These are phyloP conservation scores for Exophiala sp. DNA, from an alignment of 2,329 filamentous ascomycete genomes.

Conservation along the genomic window DNA sequence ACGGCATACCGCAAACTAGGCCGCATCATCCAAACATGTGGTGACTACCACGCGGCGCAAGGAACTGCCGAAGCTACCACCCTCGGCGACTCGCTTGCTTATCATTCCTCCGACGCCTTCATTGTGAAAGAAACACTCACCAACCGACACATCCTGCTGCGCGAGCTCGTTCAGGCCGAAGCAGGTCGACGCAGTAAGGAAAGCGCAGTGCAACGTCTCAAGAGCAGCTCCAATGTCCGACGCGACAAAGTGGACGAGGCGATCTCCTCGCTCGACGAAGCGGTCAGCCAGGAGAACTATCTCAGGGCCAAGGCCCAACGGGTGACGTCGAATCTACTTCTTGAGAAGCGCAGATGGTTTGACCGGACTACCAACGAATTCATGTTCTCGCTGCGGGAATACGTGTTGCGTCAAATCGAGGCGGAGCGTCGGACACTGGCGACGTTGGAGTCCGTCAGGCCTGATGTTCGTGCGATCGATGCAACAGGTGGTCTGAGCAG, in stretches of 20 bases:
- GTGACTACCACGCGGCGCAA: conserved; percentile 93
- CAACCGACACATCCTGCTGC: conserved; percentile 92
- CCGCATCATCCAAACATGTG: conserved; percentile 86
- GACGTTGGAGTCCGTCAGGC: conserved; percentile 86
- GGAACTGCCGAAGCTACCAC: conserved; percentile 95
- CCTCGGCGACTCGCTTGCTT: conserved; percentile 86
- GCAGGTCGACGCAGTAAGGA: conserved; percentile 78
- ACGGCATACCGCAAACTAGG: conserved; percentile 94
- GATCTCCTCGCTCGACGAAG: conserved; percentile 86
- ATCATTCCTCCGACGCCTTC: conserved; percentile 92
- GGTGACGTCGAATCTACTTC: conserved; percentile 82
- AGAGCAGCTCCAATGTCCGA: conserved; percentile 79
- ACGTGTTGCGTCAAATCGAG: conserved; percentile 91
- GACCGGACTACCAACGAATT: conserved; percentile 80
- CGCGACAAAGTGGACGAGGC: conserved; percentile 97
- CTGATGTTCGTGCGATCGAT: conserved; percentile 91
- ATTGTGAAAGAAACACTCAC: conserved; percentile 98
- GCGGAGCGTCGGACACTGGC: conserved; percentile 87
- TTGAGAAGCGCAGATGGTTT: conserved; percentile 90
- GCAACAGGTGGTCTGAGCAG: conserved; percentile 83
- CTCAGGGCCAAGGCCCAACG: conserved; percentile 81
- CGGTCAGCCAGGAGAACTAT: conserved; percentile 73
- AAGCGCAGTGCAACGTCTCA: conserved; percentile 81
- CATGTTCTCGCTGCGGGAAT: conserved; percentile 79
- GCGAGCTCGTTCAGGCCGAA: conserved; percentile 88